phyloP scores from a whole-genome alignment of 768 basidiomycete species.

The Lactifluus rugatus region DNA sequence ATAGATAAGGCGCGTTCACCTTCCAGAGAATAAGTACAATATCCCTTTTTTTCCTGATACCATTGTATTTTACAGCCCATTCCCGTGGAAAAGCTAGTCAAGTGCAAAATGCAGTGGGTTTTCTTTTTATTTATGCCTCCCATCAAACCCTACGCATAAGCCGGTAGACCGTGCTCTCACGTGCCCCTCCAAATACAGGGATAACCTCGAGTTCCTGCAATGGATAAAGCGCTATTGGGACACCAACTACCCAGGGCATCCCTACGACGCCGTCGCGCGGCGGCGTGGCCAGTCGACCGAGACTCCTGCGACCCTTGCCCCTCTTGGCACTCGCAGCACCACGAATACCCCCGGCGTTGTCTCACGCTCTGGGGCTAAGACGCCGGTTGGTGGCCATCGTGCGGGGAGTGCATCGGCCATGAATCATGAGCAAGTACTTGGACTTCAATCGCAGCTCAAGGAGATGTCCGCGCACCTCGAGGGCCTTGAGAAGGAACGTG shows the following conservation, averaged over 20 bases:
- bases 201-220: constrained; percentile 97
- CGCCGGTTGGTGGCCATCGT: constrained; percentile 62
- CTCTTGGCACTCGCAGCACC: constrained; percentile 32
- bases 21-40: neutral
- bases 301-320: constrained; percentile 69
- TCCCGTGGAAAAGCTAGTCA: constrained; percentile 85
- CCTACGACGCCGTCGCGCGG: constrained; percentile 77
- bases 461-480: constrained; percentile 79
- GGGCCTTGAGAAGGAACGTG: constrained; percentile 91
- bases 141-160: neutral
- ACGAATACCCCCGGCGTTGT: constrained; percentile 29
- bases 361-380: constrained; percentile 53
- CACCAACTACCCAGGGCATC: constrained; percentile 75
- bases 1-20: constrained; percentile 72
- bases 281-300: constrained; percentile 71
- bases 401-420: constrained; percentile 45
- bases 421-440: constrained; percentile 56
- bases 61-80: constrained; percentile 55
- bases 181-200: constrained; percentile 35
- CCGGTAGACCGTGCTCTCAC: neutral
- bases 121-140: constrained; percentile 2
- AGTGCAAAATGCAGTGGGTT: constrained; percentile 98
- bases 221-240: constrained; percentile 98
- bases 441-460: constrained; percentile 64
- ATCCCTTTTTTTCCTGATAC: neutral